Base-by-base conservation (phyloP, 2,329 filamentous ascomycete genomes). In the Trichoderma gracile region DNA sequence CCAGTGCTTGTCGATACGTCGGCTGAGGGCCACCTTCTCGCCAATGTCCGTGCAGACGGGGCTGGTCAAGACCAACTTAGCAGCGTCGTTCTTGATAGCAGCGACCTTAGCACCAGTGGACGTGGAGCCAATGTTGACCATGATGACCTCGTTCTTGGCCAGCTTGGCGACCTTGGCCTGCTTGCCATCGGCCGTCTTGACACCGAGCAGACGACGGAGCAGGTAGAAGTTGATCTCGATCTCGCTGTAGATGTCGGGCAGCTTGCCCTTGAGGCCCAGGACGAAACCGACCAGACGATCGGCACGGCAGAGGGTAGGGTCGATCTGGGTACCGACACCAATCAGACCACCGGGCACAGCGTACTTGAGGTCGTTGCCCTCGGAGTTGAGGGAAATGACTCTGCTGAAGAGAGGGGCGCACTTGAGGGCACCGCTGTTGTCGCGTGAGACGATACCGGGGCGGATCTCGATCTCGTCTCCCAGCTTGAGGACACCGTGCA, bases 221-320 rank as follows among this genome's bases (percentile, higher is more conserved):
- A 99, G 86, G 86, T 98, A 99, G 85, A 98, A 99, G 86, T 98
- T 98, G 79, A 97, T 93, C 81, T 99, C 95, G 67, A 99, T 90
- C 80, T 99, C 95, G 71, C 90, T 95, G 84, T 98, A 99, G 78
- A 99, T 98, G 76, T 95, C 92, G 56, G 95, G 95, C 25, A 99
- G 88, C 72, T 90, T 88, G 70, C 95, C 95, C 80, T 93, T 93
- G 72, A 97, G 89, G 77, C 95, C 95, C 66, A 99, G 88, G 59
- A 99, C 95, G 86, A 96, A 96, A 77, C 95, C 95, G 71, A 99
- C 95, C 12, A 99, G 88, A 87, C 95, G 94, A 87, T 99, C 95
- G 71, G 95, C 95, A 88, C 95, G 88, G 88, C 95, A 99, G 60
- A 99, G 89, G 5, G 95, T 99, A 67, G 95, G 95, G 77, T 99